Base-by-base conservation (phyloP, 768 basidiomycete genomes). In the Termitomyces heimii region DNA sequence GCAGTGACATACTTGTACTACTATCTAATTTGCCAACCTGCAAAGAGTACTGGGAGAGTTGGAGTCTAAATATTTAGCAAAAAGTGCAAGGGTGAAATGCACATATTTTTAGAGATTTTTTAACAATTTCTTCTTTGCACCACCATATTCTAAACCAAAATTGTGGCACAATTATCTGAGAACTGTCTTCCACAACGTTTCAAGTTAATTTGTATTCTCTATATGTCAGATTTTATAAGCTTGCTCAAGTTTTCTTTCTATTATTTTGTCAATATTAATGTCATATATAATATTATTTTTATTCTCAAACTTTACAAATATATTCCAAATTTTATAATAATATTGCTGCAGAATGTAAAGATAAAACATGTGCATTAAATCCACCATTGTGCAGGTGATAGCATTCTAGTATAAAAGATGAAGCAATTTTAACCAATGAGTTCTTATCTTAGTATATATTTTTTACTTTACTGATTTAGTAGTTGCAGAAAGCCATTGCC, bases 331-430 rank as follows among this genome's bases (percentile, higher is more conserved):
- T 20, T 42, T 3, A 0, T 20, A 2, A 10, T 20, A 42, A 42
- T 42, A 20, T n/a, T n/a, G n/a, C n/a, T n/a, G n/a, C n/a, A n/a
- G n/a, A n/a, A n/a, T n/a, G n/a, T n/a, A n/a, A n/a, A n/a, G n/a
- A n/a, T n/a, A n/a, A n/a, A n/a, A n/a, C n/a, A n/a, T n/a, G n/a
- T n/a, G n/a, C n/a, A n/a, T n/a, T n/a, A n/a, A n/a, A n/a, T n/a
- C n/a, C n/a, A n/a, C n/a, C n/a, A n/a, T n/a, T n/a, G 62, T 56
- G 24, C 56, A 64, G 5, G 40, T 55, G 14, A 63, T 58, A 4
- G 70, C 64, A 47, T 69, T 57, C 68, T 68, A 73, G 46, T 73
- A 71, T 6, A 69, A 65, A 5, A 73, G 61, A 2, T 57, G 43
- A 4, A 68, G 62, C 0, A 75, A 65, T 2, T 66, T 56, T 0